Percentiles rank a stretch among this genome's conserved stretches.
Evolutionary conservation across 2,329 filamentous ascomycete genomes (phyloP).

Genomic region (Cercospora canescens): DNA sequence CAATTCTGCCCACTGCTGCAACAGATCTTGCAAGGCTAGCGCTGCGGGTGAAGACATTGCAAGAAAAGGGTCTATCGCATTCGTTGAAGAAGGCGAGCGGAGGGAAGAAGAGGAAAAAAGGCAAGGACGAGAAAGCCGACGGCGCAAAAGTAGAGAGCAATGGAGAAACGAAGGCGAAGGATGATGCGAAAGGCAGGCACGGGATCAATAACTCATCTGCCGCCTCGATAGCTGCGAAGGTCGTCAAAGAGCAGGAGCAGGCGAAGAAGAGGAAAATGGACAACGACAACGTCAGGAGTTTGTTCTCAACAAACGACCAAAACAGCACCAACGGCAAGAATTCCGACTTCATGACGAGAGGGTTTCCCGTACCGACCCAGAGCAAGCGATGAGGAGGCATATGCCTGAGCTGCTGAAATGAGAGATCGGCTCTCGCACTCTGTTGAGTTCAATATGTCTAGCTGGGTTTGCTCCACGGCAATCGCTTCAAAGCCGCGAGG

Average conservation of each 20-base stretch:
- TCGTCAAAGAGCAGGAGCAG: conserved; percentile 83
- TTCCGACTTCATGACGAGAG: conserved; percentile 52
- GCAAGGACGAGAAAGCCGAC: conserved; percentile 41
- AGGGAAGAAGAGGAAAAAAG: conserved; percentile 73
- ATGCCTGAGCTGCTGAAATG: not conserved
- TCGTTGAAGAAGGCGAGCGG: conserved; percentile 77
- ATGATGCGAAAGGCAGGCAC: conserved; percentile 43
- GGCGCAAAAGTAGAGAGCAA: conserved; percentile 12
- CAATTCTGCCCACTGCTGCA: conserved; percentile 72
- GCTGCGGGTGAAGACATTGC: conserved; percentile 67
- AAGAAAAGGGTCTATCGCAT: conserved; percentile 74
- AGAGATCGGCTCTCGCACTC: not conserved
- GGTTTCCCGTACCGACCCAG: conserved; percentile 31
- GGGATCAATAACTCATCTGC: conserved; percentile 84
- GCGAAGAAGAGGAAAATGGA: conserved; percentile 76
- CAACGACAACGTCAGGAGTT: conserved; percentile 50
- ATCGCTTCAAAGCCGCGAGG: not conserved
- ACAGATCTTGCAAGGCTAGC: conserved; percentile 69
- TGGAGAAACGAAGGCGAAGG: conserved; percentile 18
- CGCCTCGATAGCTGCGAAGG: conserved; percentile 79
- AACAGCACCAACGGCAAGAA: conserved; percentile 42
- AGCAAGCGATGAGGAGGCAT: conserved; percentile 4
- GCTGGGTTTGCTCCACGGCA: not conserved
- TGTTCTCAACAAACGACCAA: conserved; percentile 45
- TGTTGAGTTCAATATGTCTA: not conserved